Evolutionary conservation across 2,329 filamentous ascomycete genomes (phyloP), one percentile per base, ranked within the genome.

Genomic region (Parafenestella ontariensis): DNA sequence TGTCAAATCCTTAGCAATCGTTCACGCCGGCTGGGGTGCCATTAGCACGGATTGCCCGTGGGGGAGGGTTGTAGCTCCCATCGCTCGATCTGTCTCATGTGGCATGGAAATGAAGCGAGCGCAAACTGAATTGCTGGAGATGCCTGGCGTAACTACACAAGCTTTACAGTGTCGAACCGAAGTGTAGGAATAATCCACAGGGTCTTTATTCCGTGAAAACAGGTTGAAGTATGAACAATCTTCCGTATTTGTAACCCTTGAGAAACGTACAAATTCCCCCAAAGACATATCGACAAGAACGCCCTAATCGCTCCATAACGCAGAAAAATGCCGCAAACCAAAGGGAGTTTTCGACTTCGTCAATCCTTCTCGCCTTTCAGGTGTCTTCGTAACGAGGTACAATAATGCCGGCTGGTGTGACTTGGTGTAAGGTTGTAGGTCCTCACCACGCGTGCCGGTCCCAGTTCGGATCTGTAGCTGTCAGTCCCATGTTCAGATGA

Each of bases 391-490:
- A 43, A 56, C 58, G 47, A 63, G 54, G 57, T 54, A 56, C 59
- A 56, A 60, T 29, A 3, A 17, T 17, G 8, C 31, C 31, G 15
- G n/a, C 39, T 42, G 24, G 41, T 37, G 49, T 13, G 29, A 41
- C 24, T n/a, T 21, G 11, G 37, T 24, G 18, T 40, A 21, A 11
- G 13, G 13, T 23, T 40, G 42, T 33, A 20, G 17, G 13, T 21
- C 31, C 24, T 8, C 17, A 76, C 73, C 73, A 76, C n/a, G 72
- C 72, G 54, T 76, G 72, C 40, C 71, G 87, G 79, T 96, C 92
- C 92, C 92, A 96, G 79, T 91, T 92, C 18, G 89, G 89, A 77
- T 92, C 89, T 91, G 56, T 41, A 31, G 13, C 41, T 31, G 54
- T 71, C 58, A 70, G 66, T 48, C 18, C 21, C 15, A n/a, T 7